Evolutionary conservation across 768 basidiomycete species (phyloP), one percentile per base, ranked within the genome.

Genomic region (Asterophora parasitica): DNA sequence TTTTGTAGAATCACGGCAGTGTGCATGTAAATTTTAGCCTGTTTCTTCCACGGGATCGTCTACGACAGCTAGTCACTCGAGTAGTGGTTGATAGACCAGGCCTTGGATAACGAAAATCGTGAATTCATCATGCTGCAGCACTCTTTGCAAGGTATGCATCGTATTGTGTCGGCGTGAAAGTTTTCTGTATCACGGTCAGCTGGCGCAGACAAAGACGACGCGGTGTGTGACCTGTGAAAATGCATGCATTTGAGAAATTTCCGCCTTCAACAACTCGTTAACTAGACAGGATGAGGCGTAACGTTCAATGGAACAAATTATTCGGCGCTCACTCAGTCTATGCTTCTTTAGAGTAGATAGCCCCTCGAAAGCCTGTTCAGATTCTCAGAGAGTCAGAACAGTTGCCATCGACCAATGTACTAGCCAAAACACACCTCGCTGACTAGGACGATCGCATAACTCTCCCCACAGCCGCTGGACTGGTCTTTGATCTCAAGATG

Each of bases 201-300:
- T 16, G 39, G 26, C 6, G 39, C 23, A 40, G n/a, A 27, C 2
- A 7, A 7, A 6, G 13, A 6, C 12, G 12, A 23, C 26, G 26
- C 23, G 27, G 7, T 13, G 27, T 27, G 27, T 23, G 54, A 89
- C 90, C 81, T 92, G 89, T 11, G 89, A 89, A 65, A 92, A 92
- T 4, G 90, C 89, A 57, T 92, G 89, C 77, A 92, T 83, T 48
- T 84, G 78, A 0, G 84, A 71, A 48, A 92, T 90, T 56, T 90
- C 73, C 2, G 67, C 68, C 67, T 87, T 91, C 58, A 92, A 61
- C 7, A 83, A 59, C 17, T 88, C 83, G 57, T 92, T 91, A 49
- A 92, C 89, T 92, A 51, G 13, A 31, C 20, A 16, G 3, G 44
- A 17, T 42, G 34, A 39, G 46, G 46, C 33, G 41, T 16, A 31